Percentiles rank a stretch among this genome's conserved stretches.
Conservation (phyloP, 495 filamentous ascomycete species). For the Talaromyces ruber region DNA sequence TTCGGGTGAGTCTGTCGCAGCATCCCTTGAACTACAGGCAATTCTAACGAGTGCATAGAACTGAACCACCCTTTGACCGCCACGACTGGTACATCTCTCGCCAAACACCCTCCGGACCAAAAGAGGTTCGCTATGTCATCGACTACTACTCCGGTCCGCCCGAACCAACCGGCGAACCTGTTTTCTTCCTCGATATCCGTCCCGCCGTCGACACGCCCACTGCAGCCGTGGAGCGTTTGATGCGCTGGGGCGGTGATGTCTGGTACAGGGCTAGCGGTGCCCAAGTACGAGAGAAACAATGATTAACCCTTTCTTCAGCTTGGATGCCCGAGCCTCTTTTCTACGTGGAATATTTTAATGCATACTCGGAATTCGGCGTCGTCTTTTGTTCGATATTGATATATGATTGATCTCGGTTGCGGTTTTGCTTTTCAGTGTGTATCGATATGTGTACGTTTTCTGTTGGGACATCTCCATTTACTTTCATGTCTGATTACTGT, state of each 20-base stretch:
- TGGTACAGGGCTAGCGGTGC: conserved; percentile 86
- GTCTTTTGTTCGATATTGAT: background rate
- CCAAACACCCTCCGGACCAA: conserved; percentile 46
- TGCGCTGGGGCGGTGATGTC: conserved; percentile 87
- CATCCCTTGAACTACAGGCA: conserved; percentile 7
- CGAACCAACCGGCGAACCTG: conserved; percentile 83
- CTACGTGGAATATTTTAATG: background rate
- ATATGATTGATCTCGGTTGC: background rate
- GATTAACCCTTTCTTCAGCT: background rate
- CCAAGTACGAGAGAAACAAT: conserved; percentile 31
- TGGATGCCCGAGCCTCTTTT: too few relatives aligned
- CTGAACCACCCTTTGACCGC: conserved; percentile 87
- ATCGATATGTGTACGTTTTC: background rate
- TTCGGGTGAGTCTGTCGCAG: conserved; percentile 52
- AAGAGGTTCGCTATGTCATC: conserved; percentile 90
- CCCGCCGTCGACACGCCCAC: conserved; percentile 82
- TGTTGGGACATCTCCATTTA: background rate
- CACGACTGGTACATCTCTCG: conserved; percentile 94
- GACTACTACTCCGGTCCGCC: conserved; percentile 90
- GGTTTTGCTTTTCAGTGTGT: background rate
- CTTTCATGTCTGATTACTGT: background rate
- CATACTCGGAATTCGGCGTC: background rate
- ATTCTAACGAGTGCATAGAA: conserved; percentile 26
- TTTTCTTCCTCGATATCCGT: conserved; percentile 96
- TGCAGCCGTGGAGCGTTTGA: conserved; percentile 69